phyloP scores from a whole-genome alignment of 2,329 filamentous ascomycete species.

The Apiospora phragmitis region DNA sequence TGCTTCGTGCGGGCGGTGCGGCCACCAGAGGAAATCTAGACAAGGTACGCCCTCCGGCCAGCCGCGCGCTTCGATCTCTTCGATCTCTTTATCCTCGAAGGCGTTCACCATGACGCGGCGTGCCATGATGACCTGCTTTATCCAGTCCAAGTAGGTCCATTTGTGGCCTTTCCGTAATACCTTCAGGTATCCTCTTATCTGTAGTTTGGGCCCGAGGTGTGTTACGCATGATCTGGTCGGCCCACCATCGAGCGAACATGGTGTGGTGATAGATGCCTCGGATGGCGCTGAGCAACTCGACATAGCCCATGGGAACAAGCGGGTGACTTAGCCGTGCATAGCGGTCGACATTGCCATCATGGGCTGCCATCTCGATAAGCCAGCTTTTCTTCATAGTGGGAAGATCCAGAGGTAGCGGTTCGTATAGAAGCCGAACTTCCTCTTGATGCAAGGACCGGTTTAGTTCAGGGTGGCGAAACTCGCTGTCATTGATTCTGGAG shows the following conservation, averaged over 20 bases:
- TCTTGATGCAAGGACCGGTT: constrained; percentile 10
- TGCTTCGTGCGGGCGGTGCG: neutral
- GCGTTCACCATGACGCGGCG: neutral
- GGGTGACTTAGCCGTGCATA: constrained; percentile 37
- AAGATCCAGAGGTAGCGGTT: constrained; percentile 36
- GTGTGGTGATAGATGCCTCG: constrained; percentile 38
- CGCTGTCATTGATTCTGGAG: neutral
- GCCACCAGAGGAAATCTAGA: neutral
- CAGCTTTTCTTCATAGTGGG: constrained; percentile 38
- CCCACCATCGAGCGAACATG: neutral
- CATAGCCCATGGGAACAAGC: neutral
- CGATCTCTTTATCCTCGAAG: neutral
- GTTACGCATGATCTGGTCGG: neutral
- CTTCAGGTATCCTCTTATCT: neutral
- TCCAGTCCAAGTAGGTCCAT: neutral
- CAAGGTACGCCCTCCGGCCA: neutral
- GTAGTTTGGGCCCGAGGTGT: neutral
- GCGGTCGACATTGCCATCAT: constrained; percentile 39
- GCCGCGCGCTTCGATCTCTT: neutral
- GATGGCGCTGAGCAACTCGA: constrained; percentile 30
- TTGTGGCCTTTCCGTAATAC: too few species aligned
- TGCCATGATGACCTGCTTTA: neutral
- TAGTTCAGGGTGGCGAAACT: neutral
- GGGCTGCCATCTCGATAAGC: constrained; percentile 38
- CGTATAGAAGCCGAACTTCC: constrained; percentile 23